These are phyloP conservation scores for Phytophthora vignae DNA, from an alignment of 352 stramenopile genomes.

Conservation along the genomic window DNA sequence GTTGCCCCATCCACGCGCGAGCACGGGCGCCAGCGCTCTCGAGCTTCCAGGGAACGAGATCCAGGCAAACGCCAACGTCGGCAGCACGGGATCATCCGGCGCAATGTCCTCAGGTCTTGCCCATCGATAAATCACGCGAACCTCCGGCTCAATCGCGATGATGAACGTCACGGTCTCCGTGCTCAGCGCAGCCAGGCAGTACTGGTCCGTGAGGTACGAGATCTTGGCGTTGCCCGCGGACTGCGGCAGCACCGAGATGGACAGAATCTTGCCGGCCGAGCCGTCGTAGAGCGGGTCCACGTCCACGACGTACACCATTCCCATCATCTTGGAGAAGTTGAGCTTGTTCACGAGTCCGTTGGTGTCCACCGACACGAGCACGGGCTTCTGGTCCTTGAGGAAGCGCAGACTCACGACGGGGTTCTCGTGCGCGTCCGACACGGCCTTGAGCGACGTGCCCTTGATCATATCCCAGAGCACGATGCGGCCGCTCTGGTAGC, in stretches of 20 bases:
- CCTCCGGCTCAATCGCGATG: slow-evolving; percentile 94
- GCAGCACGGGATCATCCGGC: slow-evolving; percentile 81
- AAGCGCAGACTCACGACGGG: slow-evolving; percentile 88
- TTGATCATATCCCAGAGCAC: slow-evolving; percentile 98
- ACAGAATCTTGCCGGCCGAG: slow-evolving; percentile 90
- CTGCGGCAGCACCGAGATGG: slow-evolving; percentile 82
- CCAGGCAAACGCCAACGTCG: slow-evolving; percentile 95
- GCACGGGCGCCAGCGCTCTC: slow-evolving; percentile 86
- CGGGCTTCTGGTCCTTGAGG: slow-evolving; percentile 87
- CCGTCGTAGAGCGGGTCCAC: slow-evolving; percentile 96
- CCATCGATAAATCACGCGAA: slow-evolving; percentile 96
- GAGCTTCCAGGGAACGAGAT: slow-evolving; percentile 90
- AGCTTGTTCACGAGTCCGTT: slow-evolving; percentile 96
- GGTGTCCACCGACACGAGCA: slow-evolving; percentile 84
- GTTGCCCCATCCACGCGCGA: slow-evolving; percentile 94
- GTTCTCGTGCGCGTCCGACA: slow-evolving; percentile 92
- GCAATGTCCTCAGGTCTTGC: slow-evolving; percentile 78
- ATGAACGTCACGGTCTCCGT: slow-evolving; percentile 96
- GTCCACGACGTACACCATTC: slow-evolving; percentile 94
- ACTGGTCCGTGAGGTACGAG: slow-evolving; percentile 86
- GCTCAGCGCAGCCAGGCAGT: slow-evolving; percentile 81
- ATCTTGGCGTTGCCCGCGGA: slow-evolving; percentile 87
- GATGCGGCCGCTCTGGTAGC: slow-evolving; percentile 93
- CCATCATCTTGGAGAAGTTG: slow-evolving; percentile 95
- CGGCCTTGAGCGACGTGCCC: slow-evolving; percentile 90